phyloP scores from a whole-genome alignment of 2,329 filamentous ascomycete species.

The Colletotrichum cuscutae region DNA sequence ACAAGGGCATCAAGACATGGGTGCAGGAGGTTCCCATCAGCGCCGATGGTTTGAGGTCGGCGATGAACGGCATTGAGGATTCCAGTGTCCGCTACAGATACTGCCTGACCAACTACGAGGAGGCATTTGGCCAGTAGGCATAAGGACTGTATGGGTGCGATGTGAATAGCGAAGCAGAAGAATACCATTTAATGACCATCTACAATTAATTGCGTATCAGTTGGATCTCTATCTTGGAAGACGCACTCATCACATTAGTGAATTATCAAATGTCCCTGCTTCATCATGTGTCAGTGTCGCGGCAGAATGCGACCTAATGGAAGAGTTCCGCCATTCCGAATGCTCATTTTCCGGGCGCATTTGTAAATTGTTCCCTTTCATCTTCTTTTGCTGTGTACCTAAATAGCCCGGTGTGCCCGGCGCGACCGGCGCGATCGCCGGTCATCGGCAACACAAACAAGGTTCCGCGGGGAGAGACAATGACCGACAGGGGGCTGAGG shows the following conservation, averaged over 20 bases:
- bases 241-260: no score
- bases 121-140: conserved; percentile 67
- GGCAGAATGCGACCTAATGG: neutral
- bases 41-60: conserved; percentile 75
- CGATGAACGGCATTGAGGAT: conserved; percentile 75
- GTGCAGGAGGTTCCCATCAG: conserved; percentile 80
- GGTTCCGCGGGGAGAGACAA: neutral
- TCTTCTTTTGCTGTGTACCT: no score
- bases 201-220: no score
- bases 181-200: conserved; percentile 22
- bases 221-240: no score
- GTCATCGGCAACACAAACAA: conserved; percentile 7
- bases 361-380: no score
- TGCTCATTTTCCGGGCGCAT: neutral
- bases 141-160: neutral
- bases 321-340: neutral
- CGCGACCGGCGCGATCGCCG: neutral
- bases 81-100: conserved; percentile 81
- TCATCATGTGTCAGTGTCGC: neutral
- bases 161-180: conserved; percentile 14
- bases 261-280: neutral
- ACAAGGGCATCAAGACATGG: conserved; percentile 77
- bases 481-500: neutral
- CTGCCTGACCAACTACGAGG: conserved; percentile 77
- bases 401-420: no score